These are phyloP conservation scores for Vitis rotundifolia DNA, from an alignment of 164 flowering plant genomes.

Conservation along the genomic window DNA sequence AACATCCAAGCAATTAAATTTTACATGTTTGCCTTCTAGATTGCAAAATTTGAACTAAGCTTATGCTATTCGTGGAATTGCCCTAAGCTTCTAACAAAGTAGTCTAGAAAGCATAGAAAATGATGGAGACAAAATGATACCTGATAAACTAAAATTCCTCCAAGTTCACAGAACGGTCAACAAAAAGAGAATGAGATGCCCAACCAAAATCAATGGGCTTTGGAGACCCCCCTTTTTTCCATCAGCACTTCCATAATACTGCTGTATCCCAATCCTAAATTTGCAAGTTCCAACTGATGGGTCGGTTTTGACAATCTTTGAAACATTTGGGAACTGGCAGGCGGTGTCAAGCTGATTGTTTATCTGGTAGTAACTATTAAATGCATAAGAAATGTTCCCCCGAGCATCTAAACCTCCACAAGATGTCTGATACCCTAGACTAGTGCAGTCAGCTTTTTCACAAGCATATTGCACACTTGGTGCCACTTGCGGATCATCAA, in stretches of 20 bases:
- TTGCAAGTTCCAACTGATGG: conserved; percentile 61
- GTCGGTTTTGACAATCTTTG: conserved; percentile 46
- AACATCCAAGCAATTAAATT: no score
- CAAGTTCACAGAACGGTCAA: conserved; percentile 24
- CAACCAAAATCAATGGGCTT: conserved; percentile 11
- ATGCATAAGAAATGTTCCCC: conserved; percentile 86
- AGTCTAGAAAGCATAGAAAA: no score
- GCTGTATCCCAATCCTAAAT: conserved; percentile 66
- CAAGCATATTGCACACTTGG: conserved; percentile 82
- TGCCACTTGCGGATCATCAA: conserved; percentile 57
- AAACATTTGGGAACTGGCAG: conserved; percentile 62
- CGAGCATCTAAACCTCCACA: conserved; percentile 57
- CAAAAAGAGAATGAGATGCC: conserved; percentile 18
- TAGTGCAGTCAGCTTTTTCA: conserved; percentile 69
- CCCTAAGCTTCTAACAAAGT: not conserved
- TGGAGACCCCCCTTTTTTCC: conserved; percentile 10
- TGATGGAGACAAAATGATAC: not conserved
- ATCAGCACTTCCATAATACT: conserved; percentile 32
- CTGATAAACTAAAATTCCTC: not conserved
- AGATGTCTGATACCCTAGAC: conserved; percentile 75
- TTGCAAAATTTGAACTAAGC: conserved; percentile 1
- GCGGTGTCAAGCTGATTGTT: conserved; percentile 65
- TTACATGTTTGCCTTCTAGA: no score
- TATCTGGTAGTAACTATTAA: conserved; percentile 79
- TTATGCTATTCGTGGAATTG: not conserved